Evolutionary conservation across 768 basidiomycete species (phyloP).

Genomic region (Mycena galericulata): DNA sequence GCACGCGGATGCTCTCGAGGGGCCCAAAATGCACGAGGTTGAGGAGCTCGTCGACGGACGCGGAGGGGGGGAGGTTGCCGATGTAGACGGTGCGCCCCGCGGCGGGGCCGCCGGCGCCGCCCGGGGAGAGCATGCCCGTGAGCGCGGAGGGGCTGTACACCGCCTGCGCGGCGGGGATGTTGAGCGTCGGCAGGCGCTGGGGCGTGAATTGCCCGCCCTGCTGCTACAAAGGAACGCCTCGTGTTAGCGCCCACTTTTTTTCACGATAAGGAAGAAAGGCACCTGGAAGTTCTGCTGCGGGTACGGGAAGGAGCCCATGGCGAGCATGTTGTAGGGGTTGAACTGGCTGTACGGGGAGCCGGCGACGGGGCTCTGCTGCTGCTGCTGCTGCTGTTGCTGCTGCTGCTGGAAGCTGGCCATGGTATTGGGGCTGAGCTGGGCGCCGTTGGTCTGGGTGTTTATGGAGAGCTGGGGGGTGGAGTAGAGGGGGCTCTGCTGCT

Average conservation of each 20-base stretch:
- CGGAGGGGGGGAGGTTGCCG: conserved; percentile 94
- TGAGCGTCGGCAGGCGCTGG: conserved; percentile 75
- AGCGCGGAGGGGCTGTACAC: conserved; percentile 86
- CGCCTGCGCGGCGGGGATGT: conserved; percentile 78
- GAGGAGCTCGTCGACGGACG: conserved; percentile 97
- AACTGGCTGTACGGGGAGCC: conserved; percentile 68
- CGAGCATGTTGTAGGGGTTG: conserved; percentile 80
- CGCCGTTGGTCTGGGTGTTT: conserved; percentile 69
- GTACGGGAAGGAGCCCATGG: conserved; percentile 65
- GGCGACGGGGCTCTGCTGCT: conserved; percentile 56
- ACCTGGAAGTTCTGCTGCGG: conserved; percentile 55
- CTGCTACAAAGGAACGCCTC: no score
- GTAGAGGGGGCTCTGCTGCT: conserved; percentile 71
- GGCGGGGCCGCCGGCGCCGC: conserved; percentile 66
- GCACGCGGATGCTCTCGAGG: conserved; percentile 92
- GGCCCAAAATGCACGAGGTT: conserved; percentile 98
- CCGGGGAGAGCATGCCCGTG: conserved; percentile 73
- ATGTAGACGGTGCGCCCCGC: conserved; percentile 93
- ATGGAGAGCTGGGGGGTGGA: conserved; percentile 78
- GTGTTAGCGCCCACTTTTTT: neutral
- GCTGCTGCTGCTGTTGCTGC: conserved; percentile 58
- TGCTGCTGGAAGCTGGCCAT: conserved; percentile 61
- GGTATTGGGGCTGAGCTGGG: conserved; percentile 78
- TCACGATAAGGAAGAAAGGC: neutral
- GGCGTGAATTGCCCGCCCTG: conserved; percentile 32